Conservation (phyloP, 139 green algal genomes). For the Chlorella sp. region DNA sequence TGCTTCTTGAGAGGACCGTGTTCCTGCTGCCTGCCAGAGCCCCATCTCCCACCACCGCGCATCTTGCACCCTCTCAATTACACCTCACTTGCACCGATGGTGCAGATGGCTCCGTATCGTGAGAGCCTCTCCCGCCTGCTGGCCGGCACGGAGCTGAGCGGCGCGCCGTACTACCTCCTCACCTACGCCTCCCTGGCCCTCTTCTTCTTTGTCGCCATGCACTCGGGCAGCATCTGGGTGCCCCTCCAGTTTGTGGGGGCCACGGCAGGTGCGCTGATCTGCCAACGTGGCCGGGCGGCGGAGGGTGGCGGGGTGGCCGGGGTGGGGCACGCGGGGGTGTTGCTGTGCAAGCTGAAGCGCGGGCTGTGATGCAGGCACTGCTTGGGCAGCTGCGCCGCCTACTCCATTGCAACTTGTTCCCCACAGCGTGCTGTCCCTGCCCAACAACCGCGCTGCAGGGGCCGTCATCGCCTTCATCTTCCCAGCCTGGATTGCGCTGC, state of each 20-base stretch:
- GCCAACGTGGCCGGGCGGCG: background rate
- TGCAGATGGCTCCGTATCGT: slow-evolving; percentile 36
- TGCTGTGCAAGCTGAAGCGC: too few relatives aligned
- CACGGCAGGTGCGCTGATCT: slow-evolving; percentile 18
- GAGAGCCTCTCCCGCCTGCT: slow-evolving; percentile 27
- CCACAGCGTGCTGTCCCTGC: too few relatives aligned
- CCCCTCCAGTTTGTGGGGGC: slow-evolving; percentile 48
- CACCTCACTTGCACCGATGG: background rate
- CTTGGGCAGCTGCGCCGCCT: too few relatives aligned
- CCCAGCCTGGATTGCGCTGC: slow-evolving; percentile 28
- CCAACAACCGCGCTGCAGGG: background rate
- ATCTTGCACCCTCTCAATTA: background rate
- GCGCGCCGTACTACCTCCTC: slow-evolving; percentile 32
- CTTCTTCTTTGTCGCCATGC: slow-evolving; percentile 1
- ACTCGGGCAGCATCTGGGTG: slow-evolving; percentile 35
- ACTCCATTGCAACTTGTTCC: too few relatives aligned
- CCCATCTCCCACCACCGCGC: too few relatives aligned
- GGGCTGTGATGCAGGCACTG: too few relatives aligned
- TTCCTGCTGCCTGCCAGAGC: too few relatives aligned
- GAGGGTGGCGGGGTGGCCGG: background rate
- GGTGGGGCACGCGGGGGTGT: too few relatives aligned
- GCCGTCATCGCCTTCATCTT: slow-evolving; percentile 46
- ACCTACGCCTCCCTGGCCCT: slow-evolving; percentile 29
- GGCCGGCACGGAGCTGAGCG: slow-evolving; percentile 29
- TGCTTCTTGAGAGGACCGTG: too few relatives aligned